A percentile compares a stretch with the other conserved stretches of the same genome.
Conservation (phyloP, 441 rosid genomes). For the Syzygium malaccense region DNA sequence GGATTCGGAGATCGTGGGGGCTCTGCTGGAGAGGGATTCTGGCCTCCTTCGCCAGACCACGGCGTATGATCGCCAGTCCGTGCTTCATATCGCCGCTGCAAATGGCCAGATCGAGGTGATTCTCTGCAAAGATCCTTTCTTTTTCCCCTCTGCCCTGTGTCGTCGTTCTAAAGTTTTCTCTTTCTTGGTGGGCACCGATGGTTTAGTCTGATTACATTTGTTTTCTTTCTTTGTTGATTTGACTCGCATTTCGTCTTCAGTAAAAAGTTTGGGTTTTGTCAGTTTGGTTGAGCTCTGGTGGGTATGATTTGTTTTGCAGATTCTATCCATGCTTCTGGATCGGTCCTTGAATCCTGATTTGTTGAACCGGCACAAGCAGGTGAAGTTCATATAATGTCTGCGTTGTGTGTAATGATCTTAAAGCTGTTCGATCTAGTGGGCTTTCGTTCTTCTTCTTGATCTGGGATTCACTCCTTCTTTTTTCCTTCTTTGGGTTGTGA, state of each 20-base stretch:
- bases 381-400: conserved; percentile 7
- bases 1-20: conserved; percentile 37
- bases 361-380: conserved; percentile 93
- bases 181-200: neutral
- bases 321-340: conserved; percentile 64
- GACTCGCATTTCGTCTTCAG: neutral
- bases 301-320: conserved; percentile 26
- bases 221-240: neutral
- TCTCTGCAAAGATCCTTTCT: neutral
- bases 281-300: neutral
- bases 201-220: neutral
- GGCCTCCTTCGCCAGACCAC: conserved; percentile 41
- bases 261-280: neutral
- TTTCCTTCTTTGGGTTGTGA: conserved; percentile 6
- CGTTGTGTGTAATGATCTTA: neutral
- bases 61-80: conserved; percentile 69
- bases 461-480: neutral
- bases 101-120: conserved; percentile 90
- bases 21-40: conserved; percentile 44
- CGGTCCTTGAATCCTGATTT: conserved; percentile 70
- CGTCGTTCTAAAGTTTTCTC: neutral
- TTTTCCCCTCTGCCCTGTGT: neutral
- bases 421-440: neutral
- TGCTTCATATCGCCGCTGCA: conserved; percentile 91
- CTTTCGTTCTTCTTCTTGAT: neutral